Conservation (phyloP, 345 rosid species). For the Pseudoturritis turrita region DNA sequence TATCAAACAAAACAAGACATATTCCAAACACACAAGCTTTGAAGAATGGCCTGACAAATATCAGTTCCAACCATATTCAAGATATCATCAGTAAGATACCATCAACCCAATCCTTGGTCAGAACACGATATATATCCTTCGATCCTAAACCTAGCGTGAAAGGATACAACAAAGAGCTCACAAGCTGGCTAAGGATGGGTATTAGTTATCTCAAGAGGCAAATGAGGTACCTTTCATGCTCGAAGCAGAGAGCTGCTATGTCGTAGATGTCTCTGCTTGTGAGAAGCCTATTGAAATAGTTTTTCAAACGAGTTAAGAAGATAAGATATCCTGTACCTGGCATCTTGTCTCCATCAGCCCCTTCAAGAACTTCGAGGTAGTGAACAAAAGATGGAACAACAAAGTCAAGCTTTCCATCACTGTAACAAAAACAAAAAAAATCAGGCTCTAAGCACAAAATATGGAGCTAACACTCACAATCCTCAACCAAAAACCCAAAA, state of each 20-base stretch:
- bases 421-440: conserved; percentile 24
- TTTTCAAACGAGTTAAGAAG: too few relatives aligned
- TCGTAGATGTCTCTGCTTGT: conserved; percentile 67
- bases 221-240: conserved; percentile 53
- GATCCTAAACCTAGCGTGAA: neutral
- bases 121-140: too few relatives aligned
- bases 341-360: conserved; percentile 99
- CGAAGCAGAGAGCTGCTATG: conserved; percentile 82
- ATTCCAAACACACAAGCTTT: conserved; percentile 80
- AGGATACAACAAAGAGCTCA: neutral
- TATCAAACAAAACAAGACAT: too few relatives aligned
- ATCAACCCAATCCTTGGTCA: neutral
- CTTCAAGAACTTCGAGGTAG: conserved; percentile 98
- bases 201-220: neutral
- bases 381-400: conserved; percentile 97
- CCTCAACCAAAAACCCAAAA: neutral
- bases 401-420: conserved; percentile 98
- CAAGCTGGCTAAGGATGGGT: neutral
- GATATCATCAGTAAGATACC: too few relatives aligned
- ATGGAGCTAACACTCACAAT: neutral
- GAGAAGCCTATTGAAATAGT: conserved; percentile 47
- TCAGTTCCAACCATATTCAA: too few relatives aligned
- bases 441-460: neutral
- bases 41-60: conserved; percentile 69
- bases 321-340: too few relatives aligned